phyloP scores from a whole-genome alignment of 208 protist genomes.

The Acanthamoeba triangularis region DNA sequence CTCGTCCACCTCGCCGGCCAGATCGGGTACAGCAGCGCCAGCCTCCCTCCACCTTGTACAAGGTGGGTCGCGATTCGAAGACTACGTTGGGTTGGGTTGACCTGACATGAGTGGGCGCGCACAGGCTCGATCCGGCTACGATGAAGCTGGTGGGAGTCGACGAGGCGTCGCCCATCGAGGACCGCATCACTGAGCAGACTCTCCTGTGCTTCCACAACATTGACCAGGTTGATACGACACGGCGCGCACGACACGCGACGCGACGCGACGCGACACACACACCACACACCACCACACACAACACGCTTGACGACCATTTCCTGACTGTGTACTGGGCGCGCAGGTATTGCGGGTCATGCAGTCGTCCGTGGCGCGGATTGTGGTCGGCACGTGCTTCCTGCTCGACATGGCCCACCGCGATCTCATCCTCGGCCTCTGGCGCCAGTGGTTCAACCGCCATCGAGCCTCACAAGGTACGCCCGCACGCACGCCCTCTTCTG shows the following conservation, averaged over 20 bases:
- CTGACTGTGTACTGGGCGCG: background rate
- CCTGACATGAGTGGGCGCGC: too few species aligned
- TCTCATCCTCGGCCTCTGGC: background rate
- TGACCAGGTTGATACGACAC: background rate
- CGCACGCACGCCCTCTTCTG: too few species aligned
- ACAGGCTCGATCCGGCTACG: slow-evolving; percentile 32
- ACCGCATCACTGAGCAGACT: background rate
- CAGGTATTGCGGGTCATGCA: slow-evolving; percentile 49
- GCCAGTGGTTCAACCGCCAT: background rate
- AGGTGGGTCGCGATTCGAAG: too few species aligned
- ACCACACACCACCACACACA: too few species aligned
- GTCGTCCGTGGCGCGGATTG: background rate
- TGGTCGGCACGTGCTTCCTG: slow-evolving; percentile 28
- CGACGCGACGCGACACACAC: too few species aligned
- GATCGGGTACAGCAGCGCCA: slow-evolving; percentile 14
- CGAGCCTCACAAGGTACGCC: background rate
- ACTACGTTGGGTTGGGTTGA: too few species aligned
- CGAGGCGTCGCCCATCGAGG: background rate
- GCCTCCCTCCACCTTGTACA: background rate
- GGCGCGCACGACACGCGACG: too few species aligned
- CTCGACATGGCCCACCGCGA: background rate
- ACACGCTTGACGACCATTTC: background rate
- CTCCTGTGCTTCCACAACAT: slow-evolving; percentile 42
- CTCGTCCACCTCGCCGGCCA: slow-evolving; percentile 70
- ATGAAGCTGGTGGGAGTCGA: slow-evolving; percentile 36